Evolutionary conservation across 2,329 filamentous ascomycete genomes (phyloP), one percentile per base, ranked within the genome.

Genomic region (Beauveria varroae): DNA sequence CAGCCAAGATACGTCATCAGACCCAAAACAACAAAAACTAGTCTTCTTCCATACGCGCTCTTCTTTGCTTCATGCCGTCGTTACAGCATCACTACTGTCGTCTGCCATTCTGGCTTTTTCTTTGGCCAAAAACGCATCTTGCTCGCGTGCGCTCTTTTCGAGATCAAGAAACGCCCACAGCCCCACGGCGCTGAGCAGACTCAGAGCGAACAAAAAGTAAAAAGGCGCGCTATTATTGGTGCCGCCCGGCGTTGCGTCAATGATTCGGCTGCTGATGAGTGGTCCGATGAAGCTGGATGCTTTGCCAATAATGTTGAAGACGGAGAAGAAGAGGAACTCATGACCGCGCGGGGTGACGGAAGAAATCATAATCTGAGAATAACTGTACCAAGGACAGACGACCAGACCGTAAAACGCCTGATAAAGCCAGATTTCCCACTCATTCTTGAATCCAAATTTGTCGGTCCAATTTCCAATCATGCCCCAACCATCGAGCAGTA

Each of bases 261-360:
- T 88, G 62, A 89, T 89, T 6, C 86, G 86, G 64, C 81, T 84
- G 61, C 81, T 85, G n/a, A 90, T 85, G 28, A 89, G 74, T 0
- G 86, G 87, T 0, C 86, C 86, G 60, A 89, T 87, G 66, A 88
- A 89, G 1, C 81, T 84, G 8, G 81, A 85, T 0, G 86, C 86
- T 72, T 89, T 89, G 50, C 86, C 86, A 30, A 88, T 81, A 66
- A 89, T 87, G 64, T 81, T 85, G 72, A 89, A 89, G 1, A 89
- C 72, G 52, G 79, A 82, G 78, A 89, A 90, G 76, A 89, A 89
- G 12, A 89, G 74, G 66, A 88, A 88, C 65, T 89, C 87, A 67
- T 88, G 85, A 43, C 86, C 86, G 6, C 84, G 78, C 0, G 86
- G 86, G 0, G 86, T 88, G 2, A 89, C 85, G 66, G 88, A 86